phyloP scores from a whole-genome alignment of 495 filamentous ascomycete species.

The Cairneyella variabilis region DNA sequence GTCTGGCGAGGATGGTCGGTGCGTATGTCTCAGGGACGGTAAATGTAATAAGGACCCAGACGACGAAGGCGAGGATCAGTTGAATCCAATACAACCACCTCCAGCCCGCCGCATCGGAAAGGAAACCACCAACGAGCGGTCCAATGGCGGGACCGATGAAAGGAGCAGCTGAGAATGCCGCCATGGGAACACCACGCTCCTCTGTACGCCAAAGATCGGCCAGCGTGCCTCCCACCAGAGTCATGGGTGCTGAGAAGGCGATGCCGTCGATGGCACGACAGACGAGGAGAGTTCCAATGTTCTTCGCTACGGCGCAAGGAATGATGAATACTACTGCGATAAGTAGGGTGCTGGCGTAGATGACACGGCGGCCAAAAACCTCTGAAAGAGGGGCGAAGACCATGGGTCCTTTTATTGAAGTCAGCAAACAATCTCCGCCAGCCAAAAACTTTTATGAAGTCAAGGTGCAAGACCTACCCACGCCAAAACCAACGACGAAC shows the following conservation, averaged over 20 bases:
- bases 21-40: constrained; percentile 81
- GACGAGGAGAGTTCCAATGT: constrained; percentile 69
- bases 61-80: constrained; percentile 61
- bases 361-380: constrained; percentile 61
- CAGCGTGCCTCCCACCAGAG: constrained; percentile 73
- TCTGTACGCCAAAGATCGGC: constrained; percentile 82
- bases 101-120: constrained; percentile 68
- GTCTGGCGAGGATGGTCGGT: constrained; percentile 59
- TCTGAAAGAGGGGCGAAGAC: constrained; percentile 75
- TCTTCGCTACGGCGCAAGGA: constrained; percentile 70
- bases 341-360: constrained; percentile 61
- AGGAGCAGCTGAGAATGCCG: constrained; percentile 76
- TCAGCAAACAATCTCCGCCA: constrained; percentile 7
- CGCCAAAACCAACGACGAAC: constrained; percentile 76
- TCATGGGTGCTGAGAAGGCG: constrained; percentile 81
- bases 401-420: constrained; percentile 55
- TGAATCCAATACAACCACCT: constrained; percentile 86
- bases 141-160: constrained; percentile 65
- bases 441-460: too few relatives aligned
- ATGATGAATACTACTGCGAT: constrained; percentile 73
- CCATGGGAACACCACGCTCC: constrained; percentile 80
- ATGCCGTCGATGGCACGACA: constrained; percentile 74
- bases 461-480: too few relatives aligned
- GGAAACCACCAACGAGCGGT: constrained; percentile 72
- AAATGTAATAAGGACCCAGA: constrained; percentile 70